Evolutionary conservation across 352 stramenopile genomes (phyloP).

Genomic region (Globisporangium spinosum): DNA sequence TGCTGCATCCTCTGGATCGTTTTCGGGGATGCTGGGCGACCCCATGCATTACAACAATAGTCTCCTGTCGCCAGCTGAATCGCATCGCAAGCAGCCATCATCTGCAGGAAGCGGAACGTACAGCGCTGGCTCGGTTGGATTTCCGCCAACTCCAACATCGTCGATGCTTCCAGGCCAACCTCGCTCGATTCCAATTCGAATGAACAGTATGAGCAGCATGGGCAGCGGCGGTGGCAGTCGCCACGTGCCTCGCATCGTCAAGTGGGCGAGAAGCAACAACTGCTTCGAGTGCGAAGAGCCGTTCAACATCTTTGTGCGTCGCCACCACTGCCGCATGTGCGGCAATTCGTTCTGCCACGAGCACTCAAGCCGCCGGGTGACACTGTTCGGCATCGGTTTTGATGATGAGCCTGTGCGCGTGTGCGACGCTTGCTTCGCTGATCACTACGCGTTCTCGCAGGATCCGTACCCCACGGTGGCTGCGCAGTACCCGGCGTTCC

Average conservation of each 20-base stretch:
- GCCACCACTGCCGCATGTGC: constrained; percentile 86
- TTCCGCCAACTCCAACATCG: constrained; percentile 13
- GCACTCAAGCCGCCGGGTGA: constrained; percentile 72
- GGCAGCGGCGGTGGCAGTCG: constrained; percentile 17
- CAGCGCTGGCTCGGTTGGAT: constrained; percentile 25
- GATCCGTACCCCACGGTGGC: constrained; percentile 17
- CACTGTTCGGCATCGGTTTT: constrained; percentile 75
- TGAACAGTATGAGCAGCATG: constrained; percentile 16
- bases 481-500: constrained; percentile 10
- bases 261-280: constrained; percentile 76
- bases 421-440: constrained; percentile 82
- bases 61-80: constrained; percentile 41
- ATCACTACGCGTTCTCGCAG: constrained; percentile 54
- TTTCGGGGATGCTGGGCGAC: constrained; percentile 28
- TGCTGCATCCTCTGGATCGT: constrained; percentile 52
- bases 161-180: constrained; percentile 7
- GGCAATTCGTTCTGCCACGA: constrained; percentile 87
- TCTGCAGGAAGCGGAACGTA: constrained; percentile 30
- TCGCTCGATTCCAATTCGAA: constrained; percentile 11
- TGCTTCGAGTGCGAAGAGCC: constrained; percentile 83
- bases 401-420: constrained; percentile 82
- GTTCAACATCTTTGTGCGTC: constrained; percentile 81
- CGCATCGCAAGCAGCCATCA: constrained; percentile 36
- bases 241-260: constrained; percentile 57
- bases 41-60: constrained; percentile 29